phyloP scores from a whole-genome alignment of 2,329 filamentous ascomycete genomes.

The Colletotrichum sp. region DNA sequence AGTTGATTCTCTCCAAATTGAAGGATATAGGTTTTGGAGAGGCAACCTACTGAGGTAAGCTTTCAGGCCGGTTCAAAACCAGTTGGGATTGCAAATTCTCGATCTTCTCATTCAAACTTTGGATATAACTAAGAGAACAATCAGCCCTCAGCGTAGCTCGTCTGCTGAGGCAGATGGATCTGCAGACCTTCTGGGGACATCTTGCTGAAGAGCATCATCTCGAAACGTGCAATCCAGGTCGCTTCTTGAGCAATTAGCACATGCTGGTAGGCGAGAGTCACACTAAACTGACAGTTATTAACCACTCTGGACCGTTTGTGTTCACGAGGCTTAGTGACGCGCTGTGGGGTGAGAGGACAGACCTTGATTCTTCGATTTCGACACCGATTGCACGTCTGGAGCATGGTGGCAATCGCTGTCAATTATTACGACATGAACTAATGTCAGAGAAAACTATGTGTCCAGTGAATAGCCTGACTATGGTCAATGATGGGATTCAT shows the following conservation, averaged over 20 bases:
- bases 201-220: background rate
- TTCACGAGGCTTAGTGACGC: fast-evolving
- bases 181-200: background rate
- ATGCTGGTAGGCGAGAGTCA: background rate
- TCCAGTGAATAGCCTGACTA: background rate
- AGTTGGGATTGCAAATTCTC: background rate
- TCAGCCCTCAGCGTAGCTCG: background rate
- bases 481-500: background rate
- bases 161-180: background rate
- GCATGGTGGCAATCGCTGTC: fast-evolving
- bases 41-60: background rate
- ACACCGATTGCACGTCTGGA: background rate
- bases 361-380: background rate
- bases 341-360: fast-evolving
- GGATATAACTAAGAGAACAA: background rate
- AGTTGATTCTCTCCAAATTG: background rate
- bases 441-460: fast-evolving
- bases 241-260: background rate
- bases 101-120: background rate
- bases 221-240: background rate
- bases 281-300: background rate
- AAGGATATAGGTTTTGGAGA: background rate
- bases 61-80: background rate
- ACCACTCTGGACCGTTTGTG: background rate
- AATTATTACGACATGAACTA: background rate